phyloP scores from a whole-genome alignment of 106 monocot species.

The Hemerocallis citrina region DNA sequence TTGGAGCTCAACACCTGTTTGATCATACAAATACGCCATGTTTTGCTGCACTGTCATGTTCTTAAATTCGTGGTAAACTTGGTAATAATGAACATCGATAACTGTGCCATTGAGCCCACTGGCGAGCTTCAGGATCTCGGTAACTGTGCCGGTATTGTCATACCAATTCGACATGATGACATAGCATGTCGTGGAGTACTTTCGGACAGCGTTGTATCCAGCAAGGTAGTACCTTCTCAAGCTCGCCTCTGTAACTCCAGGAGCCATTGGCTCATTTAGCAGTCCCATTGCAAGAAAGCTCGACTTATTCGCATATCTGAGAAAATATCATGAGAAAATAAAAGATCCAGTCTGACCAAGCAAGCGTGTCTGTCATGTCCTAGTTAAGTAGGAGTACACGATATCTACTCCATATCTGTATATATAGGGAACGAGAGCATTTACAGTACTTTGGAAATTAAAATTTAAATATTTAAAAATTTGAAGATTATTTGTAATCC shows the following conservation, averaged over 20 bases:
- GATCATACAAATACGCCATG: constrained; percentile 23
- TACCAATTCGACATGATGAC: constrained; percentile 49
- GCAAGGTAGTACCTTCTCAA: constrained; percentile 29
- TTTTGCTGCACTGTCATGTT: constrained; percentile 28
- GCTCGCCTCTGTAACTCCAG: constrained; percentile 15
- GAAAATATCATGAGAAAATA: background rate
- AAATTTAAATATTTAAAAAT: background rate
- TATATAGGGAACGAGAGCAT: too few relatives aligned
- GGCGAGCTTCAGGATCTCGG: constrained; percentile 34
- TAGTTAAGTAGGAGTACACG: too few relatives aligned
- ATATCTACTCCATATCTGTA: too few relatives aligned
- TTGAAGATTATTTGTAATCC: background rate
- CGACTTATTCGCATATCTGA: constrained; percentile 16
- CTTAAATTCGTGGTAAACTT: constrained; percentile 18
- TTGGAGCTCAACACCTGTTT: background rate
- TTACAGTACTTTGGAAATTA: background rate
- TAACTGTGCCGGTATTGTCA: background rate
- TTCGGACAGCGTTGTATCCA: constrained; percentile 39
- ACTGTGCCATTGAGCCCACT: constrained; percentile 29
- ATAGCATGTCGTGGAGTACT: constrained; percentile 21
- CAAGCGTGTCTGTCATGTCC: too few relatives aligned
- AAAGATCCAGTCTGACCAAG: background rate
- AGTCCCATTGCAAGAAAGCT: constrained; percentile 32
- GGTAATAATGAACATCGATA: constrained; percentile 55
- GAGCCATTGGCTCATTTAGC: constrained; percentile 40